These are phyloP conservation scores for Articulospora tetracladia DNA, from an alignment of 495 filamentous ascomycete genomes.

Conservation along the genomic window DNA sequence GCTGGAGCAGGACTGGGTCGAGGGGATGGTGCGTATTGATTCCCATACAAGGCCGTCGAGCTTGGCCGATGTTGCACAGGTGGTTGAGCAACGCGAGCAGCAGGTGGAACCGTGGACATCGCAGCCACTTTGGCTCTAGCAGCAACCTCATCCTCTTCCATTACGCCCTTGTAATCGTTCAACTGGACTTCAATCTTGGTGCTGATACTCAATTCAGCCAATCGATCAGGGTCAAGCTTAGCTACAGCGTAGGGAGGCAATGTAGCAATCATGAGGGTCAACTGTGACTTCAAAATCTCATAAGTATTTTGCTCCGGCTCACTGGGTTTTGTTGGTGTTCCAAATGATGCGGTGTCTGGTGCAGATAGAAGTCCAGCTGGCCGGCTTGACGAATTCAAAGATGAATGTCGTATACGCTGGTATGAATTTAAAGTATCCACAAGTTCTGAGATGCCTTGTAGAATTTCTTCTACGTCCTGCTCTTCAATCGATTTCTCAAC, in stretches of 20 bases:
- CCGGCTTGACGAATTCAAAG: conserved; percentile 43
- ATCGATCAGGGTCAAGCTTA: conserved; percentile 78
- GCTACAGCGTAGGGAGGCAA: conserved; percentile 84
- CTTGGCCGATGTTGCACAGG: conserved; percentile 17
- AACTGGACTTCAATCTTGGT: conserved; percentile 71
- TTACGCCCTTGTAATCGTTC: conserved; percentile 69
- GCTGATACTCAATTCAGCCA: conserved; percentile 77
- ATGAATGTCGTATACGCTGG: conserved; percentile 76
- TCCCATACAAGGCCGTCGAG: conserved; percentile 23
- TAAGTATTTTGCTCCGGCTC: conserved; percentile 71
- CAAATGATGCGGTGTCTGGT: conserved; percentile 43
- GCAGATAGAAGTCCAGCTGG: conserved; percentile 37
- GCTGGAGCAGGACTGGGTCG: conserved; percentile 2
- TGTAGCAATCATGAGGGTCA: conserved; percentile 65
- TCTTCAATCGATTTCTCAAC: conserved; percentile 48
- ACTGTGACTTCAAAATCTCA: conserved; percentile 67
- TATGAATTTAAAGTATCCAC: conserved; percentile 83
- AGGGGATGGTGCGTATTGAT: conserved; percentile 20
- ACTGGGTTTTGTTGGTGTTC: conserved; percentile 43
- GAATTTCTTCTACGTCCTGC: conserved; percentile 67
- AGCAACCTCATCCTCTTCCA: conserved; percentile 78
- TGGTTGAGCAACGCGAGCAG: background rate
- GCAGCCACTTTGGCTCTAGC: conserved; percentile 27
- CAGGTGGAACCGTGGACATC: background rate
- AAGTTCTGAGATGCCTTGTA: conserved; percentile 76